Percentiles rank a stretch among this genome's conserved stretches.
Conservation (phyloP, 2,329 filamentous ascomycete species). For the Colletotrichum sp. region DNA sequence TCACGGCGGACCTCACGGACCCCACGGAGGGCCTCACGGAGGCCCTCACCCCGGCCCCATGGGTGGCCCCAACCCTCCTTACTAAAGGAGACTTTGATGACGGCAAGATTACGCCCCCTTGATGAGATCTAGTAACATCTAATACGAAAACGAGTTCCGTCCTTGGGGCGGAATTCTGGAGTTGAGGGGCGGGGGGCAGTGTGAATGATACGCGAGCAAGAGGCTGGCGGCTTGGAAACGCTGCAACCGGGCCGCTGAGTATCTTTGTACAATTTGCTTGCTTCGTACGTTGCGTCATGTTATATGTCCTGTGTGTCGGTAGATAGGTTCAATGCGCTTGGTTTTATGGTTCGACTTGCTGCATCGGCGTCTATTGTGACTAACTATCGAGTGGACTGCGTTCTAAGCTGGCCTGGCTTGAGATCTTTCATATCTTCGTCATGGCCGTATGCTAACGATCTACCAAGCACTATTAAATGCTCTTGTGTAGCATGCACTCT, state of each 20-base stretch:
- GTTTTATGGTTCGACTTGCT: neutral
- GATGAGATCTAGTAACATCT: slow-evolving; percentile 22
- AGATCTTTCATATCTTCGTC: neutral
- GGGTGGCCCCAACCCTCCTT: slow-evolving; percentile 51
- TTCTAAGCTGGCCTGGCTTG: neutral
- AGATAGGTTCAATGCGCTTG: slow-evolving; percentile 21
- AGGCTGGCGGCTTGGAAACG: slow-evolving; percentile 7
- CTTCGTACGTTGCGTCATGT: slow-evolving; percentile 20
- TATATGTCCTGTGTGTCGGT: slow-evolving; percentile 19
- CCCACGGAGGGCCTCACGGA: slow-evolving; percentile 24
- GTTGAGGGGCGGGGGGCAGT: slow-evolving; percentile 21
- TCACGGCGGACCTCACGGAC: neutral
- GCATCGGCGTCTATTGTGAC: neutral
- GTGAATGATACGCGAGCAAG: slow-evolving; percentile 15
- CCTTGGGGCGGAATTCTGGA: slow-evolving; percentile 12
- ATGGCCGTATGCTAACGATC: neutral
- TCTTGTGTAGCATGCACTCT: neutral
- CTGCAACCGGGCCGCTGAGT: slow-evolving; percentile 2
- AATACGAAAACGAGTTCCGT: slow-evolving; percentile 16
- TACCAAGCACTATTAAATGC: neutral
- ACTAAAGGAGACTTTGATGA: slow-evolving; percentile 39
- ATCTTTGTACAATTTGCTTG: slow-evolving; percentile 21
- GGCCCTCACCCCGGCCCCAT: slow-evolving; percentile 36
- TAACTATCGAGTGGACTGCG: neutral
- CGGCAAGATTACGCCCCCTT: slow-evolving; percentile 15